Base-by-base conservation (phyloP, 805 yeast genomes). In the Lipomyces yamadae region DNA sequence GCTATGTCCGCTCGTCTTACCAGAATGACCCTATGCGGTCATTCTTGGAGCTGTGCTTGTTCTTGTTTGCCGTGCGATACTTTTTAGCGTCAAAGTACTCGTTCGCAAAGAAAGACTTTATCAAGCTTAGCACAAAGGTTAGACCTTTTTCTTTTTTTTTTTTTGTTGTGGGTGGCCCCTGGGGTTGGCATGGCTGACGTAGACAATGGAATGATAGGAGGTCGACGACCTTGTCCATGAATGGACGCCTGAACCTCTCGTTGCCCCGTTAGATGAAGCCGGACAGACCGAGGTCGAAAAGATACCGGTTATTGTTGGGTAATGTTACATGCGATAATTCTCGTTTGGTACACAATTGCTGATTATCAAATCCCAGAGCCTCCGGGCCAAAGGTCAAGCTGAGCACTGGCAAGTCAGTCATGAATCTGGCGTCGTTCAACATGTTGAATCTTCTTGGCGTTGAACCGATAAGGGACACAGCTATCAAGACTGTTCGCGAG, bases 1-100 rank as follows among this genome's bases (percentile, higher is more conserved):
- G 92, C 64, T 95, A 95, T 78, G 88, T 95, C 74, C 83, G 83
- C 70, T 87, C 92, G 11, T 92, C 98, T 1, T 93, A 93, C 76
- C 92, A 92, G 77, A 86, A 95, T 78, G 99, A 95, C 77, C 99
- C 99, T 1, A 84, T 92, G 67, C 85, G 99, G 74, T 90, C 98
- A 0, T 75, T 91, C 6, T 82, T 95, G 63, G 99, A 95, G 79
- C 77, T 90, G 48, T 81, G 87, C 18, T 82, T 95, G 72, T 85
- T 92, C 42, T 76, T 92, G 13, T 90, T 93, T 77, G 98, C 97
- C 2, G 80, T 92, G 67, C 83, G 89, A 71, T 95, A 95, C 79
- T 92, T 94, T 86, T 77, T 78, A 73, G 91, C 89, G 66, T 88
- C 89, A 52, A 90, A 86, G 80, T 89, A 87, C 77, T 89, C 89